Conservation (phyloP, 192 early-diverging fungal genomes). For the Allomyces javanicus region DNA sequence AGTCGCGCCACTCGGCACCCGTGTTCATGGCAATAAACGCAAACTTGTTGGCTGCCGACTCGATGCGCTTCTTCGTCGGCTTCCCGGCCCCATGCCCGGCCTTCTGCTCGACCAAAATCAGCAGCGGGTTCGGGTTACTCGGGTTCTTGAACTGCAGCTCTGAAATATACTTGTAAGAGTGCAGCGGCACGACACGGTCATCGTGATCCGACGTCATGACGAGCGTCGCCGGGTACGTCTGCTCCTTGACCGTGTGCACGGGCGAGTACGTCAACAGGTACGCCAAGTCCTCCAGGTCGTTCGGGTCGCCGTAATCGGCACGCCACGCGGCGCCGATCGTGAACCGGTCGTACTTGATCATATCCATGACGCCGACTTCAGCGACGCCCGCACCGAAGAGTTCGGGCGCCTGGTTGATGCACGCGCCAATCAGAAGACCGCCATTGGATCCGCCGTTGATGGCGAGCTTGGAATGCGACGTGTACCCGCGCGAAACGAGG, state of each 20-base stretch:
- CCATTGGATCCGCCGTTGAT: constrained; percentile 55
- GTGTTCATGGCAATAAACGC: constrained; percentile 31
- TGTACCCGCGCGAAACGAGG: constrained; percentile 34
- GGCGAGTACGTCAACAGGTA: constrained; percentile 40
- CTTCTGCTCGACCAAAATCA: constrained; percentile 43
- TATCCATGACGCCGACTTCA: constrained; percentile 50
- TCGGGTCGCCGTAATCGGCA: constrained; percentile 44
- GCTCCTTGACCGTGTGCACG: constrained; percentile 35
- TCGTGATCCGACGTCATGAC: constrained; percentile 48
- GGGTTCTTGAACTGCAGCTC: constrained; percentile 33
- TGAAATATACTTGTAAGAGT: constrained; percentile 44
- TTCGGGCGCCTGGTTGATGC: constrained; percentile 53
- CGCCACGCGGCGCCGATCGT: constrained; percentile 54
- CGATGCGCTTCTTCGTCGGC: constrained; percentile 37
- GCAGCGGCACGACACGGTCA: constrained; percentile 42
- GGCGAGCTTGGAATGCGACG: constrained; percentile 24
- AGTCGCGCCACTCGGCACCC: constrained; percentile 29
- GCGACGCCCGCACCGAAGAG: constrained; percentile 43
- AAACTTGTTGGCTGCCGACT: constrained; percentile 40
- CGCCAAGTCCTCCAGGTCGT: constrained; percentile 43
- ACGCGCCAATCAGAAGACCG: constrained; percentile 44
- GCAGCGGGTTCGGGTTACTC: constrained; percentile 29
- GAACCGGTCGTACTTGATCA: constrained; percentile 59
- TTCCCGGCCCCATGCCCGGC: constrained; percentile 54
- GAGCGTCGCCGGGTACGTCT: constrained; percentile 35